Evolutionary conservation across 140 eudicot genomes (phyloP).

Genomic region (Flaveria floridana): DNA sequence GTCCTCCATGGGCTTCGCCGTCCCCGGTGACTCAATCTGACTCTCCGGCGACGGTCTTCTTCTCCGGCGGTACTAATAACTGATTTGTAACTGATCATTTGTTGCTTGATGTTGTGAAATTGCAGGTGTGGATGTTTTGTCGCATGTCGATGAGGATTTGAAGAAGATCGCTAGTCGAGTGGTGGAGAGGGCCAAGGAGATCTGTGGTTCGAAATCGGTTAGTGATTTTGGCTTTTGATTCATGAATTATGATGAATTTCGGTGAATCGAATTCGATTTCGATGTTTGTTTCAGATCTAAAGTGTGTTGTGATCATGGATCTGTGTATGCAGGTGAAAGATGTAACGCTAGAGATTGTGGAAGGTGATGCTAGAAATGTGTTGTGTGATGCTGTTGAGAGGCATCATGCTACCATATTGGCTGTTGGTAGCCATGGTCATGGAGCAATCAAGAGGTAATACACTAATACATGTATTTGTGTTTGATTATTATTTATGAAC

Average conservation of each 20-base stretch:
- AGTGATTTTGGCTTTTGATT: neutral
- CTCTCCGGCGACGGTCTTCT: neutral
- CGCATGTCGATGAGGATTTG: slow-evolving; percentile 42
- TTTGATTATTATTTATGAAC: too few species aligned
- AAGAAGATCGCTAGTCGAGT: slow-evolving; percentile 37
- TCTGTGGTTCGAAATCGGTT: slow-evolving; percentile 48
- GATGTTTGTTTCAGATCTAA: neutral
- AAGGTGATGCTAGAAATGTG: slow-evolving; percentile 68
- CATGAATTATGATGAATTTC: neutral
- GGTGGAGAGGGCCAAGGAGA: slow-evolving; percentile 32
- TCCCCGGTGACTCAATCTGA: slow-evolving; percentile 39
- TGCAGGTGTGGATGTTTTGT: slow-evolving; percentile 37
- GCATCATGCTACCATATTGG: slow-evolving; percentile 52
- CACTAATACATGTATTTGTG: neutral
- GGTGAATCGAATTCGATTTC: neutral
- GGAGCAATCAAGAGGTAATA: slow-evolving; percentile 63
- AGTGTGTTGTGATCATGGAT: neutral
- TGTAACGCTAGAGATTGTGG: slow-evolving; percentile 40
- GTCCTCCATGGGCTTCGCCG: slow-evolving; percentile 41
- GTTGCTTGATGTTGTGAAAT: neutral
- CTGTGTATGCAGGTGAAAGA: slow-evolving; percentile 41
- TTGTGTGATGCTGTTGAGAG: slow-evolving; percentile 69
- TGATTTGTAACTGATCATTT: neutral
- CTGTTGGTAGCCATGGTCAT: slow-evolving; percentile 75
- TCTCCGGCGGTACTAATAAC: neutral